A percentile compares a stretch with the other conserved stretches of the same genome.
Evolutionary conservation across 2,329 filamentous ascomycete species (phyloP).

Genomic region (Monosporascus sp.): DNA sequence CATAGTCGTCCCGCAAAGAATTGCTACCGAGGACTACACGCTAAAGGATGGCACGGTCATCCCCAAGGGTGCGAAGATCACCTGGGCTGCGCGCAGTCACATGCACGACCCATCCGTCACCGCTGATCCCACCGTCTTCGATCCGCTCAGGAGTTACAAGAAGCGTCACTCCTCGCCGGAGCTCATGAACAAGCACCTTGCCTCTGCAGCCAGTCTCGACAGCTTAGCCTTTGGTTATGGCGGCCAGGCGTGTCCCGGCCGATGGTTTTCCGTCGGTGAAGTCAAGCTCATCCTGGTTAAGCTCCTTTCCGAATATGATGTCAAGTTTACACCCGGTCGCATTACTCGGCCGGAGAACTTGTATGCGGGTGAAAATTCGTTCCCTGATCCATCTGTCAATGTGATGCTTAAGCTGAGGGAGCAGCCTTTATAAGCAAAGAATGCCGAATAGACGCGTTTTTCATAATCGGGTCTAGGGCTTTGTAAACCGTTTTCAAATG

Average conservation of each 20-base stretch:
- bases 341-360: slow-evolving; percentile 2
- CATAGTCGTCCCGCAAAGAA: slow-evolving; percentile 7
- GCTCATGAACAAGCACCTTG: slow-evolving; percentile 3
- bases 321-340: slow-evolving; percentile 3
- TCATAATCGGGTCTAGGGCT: too few relatives aligned
- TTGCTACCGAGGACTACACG: slow-evolving; percentile 4
- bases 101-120: slow-evolving; percentile 6
- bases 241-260: slow-evolving; percentile 8
- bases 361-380: slow-evolving; percentile 5
- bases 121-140: slow-evolving; percentile 6
- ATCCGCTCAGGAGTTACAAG: slow-evolving; percentile 10
- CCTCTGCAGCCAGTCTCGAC: slow-evolving; percentile 4
- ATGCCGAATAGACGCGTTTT: too few relatives aligned
- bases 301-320: slow-evolving; percentile 1
- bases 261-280: slow-evolving; percentile 6
- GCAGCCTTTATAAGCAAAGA: too few relatives aligned
- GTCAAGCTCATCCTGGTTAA: slow-evolving; percentile 9
- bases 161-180: slow-evolving; percentile 6
- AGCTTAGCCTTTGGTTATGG: slow-evolving; percentile 11
- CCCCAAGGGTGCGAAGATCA: slow-evolving; percentile 4
- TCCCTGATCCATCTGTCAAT: slow-evolving; percentile 2
- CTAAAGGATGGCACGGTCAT: slow-evolving; percentile 14
- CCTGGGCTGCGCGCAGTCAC: slow-evolving; percentile 4
- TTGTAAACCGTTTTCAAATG: too few relatives aligned
- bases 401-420: slow-evolving; percentile 5